Evolutionary conservation across 2,329 filamentous ascomycete genomes (phyloP).

Genomic region (Elsinoe fawcettii): DNA sequence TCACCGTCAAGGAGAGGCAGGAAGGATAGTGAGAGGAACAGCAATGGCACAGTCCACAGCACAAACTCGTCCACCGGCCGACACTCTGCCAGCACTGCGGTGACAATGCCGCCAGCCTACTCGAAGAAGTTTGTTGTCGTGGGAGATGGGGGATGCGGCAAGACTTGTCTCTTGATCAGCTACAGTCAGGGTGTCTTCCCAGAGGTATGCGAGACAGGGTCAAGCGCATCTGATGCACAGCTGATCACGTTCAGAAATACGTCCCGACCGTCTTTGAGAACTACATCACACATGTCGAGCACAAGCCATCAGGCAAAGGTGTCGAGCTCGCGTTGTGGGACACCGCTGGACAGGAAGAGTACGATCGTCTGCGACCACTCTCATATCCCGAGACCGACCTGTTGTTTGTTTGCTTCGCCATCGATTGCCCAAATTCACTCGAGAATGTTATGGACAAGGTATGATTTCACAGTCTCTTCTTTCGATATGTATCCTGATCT

Average conservation of each 20-base stretch:
- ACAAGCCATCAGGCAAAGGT: constrained; percentile 80
- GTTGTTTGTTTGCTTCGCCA: constrained; percentile 97
- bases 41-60: constrained; percentile 85
- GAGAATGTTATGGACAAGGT: constrained; percentile 99
- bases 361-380: constrained; percentile 87
- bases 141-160: constrained; percentile 94
- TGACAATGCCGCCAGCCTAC: constrained; percentile 85
- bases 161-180: constrained; percentile 96
- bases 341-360: constrained; percentile 96
- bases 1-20: constrained; percentile 39
- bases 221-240: not conserved
- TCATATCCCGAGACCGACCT: constrained; percentile 98
- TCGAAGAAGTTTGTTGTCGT: constrained; percentile 99
- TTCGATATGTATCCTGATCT: not conserved
- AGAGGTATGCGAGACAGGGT: constrained; percentile 57
- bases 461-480: constrained; percentile 24
- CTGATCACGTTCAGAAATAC: constrained; percentile 68
- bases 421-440: constrained; percentile 95
- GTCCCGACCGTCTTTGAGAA: constrained; percentile 99
- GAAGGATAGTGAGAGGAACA: constrained; percentile 55
- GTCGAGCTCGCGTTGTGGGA: constrained; percentile 98
- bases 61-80: constrained; percentile 57
- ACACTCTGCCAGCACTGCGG: constrained; percentile 71
- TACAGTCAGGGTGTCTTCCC: constrained; percentile 99
- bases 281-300: constrained; percentile 95